Base-by-base conservation (phyloP, 2,329 filamentous ascomycete species). In the Microdochium bolleyi region DNA sequence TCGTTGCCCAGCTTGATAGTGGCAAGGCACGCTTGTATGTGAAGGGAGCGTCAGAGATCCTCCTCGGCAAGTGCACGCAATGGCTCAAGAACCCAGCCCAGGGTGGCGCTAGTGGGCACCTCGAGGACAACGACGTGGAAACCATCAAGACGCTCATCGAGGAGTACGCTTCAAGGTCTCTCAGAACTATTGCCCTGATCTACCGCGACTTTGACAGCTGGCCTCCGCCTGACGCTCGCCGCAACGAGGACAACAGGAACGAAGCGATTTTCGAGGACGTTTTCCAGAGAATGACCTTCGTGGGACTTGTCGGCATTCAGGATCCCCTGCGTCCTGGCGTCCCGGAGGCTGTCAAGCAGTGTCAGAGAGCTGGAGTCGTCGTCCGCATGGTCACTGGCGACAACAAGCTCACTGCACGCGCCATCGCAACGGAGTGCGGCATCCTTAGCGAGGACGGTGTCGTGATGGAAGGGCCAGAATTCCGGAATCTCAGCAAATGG, bases 321-420 rank as follows among this genome's bases (percentile, higher is more conserved):
- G 88, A 92, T 66, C 88, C 88, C 48, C 78, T 92, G 13, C 86
- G 88, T 55, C 77, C 80, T 0, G 88, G 87, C 56, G 88, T 92
- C n/a, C 76, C 76, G 1, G 82, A 89, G 51, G 87, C 88, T 11
- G 88, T 92, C 25, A 74, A 73, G 54, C 77, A 84, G 54, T 92
- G 88, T 63, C 87, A 92, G 64, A 77, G 79, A 53, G 88, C 88
- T 3, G 88, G 88, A 55, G 88, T 92, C 11, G 80, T 86, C 55
- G 87, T 92, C 19, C 86, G 88, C 62, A 92, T 92, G 88, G 88
- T 92, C 2, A 92, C 88, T 3, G 88, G 88, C 57, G 88, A 92
- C 71, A 92, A 92, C 70, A 83, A 87, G 59, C 72, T 88, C 54
- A 92, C 88, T 8, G 88, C 88, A 1, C 82, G 87, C 65, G 86